Evolutionary conservation across 257 asterid genomes (phyloP), one percentile per base, ranked within the genome.

Genomic region (Capsicum chinense): DNA sequence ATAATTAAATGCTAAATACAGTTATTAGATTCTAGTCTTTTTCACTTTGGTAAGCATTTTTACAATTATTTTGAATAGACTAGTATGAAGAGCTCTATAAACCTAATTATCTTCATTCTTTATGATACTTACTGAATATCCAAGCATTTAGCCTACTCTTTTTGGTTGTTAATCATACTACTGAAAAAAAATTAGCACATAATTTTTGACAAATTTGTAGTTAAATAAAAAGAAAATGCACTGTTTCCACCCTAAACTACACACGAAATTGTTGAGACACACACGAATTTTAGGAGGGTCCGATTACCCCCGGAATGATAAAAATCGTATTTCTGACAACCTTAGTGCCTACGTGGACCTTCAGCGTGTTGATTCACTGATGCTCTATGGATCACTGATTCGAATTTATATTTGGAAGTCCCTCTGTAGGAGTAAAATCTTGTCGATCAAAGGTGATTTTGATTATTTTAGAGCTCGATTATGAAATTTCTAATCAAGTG

Each of bases 1-100:
- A 7, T 8, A 76, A 74, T 74, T 74, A 74, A 74, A 74, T 74
- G 62, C 80, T 48, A 5, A 73, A 73, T 0, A 12, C n/a, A 74
- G 39, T 47, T 71, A 16, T 48, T 50, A 74, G 60, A 6, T 50
- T 48, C 13, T 50, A 48, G 80, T 74, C 80, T 12, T 74, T 74
- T 74, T 71, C 79, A 17, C 58, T 69, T 39, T 39, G 44, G 4
- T 39, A 39, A 3, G 44, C 44, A 39, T 39, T 14, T 70, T 42
- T 3, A 17, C 35, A 16, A 70, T 13, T 70, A 44, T n/a, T 70
- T 44, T 44, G 35, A 70, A 16, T 70, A 44, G 56, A 44, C 57
- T 17, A 16, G 1, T 14, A 56, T 56, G 13, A 37, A 33, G 4
- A 17, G 79, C 79, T 69, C 4, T 16, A 42, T 39, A 69, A 69